phyloP scores from a whole-genome alignment of 140 eudicot species.

The Cichorium intybus region DNA sequence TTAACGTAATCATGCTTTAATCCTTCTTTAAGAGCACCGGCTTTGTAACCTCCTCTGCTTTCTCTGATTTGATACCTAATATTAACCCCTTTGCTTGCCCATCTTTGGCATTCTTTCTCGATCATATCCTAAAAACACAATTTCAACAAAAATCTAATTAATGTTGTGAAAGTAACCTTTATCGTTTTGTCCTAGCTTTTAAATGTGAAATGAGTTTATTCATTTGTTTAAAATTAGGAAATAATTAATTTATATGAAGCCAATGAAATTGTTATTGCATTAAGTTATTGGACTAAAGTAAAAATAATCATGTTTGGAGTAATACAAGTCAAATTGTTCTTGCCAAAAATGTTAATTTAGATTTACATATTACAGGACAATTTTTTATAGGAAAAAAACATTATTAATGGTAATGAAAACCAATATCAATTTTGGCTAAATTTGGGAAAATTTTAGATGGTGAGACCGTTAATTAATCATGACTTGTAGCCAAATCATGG shows the following conservation, averaged over 20 bases:
- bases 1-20: slow-evolving; percentile 70
- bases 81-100: slow-evolving; percentile 91
- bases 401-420: neutral
- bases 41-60: slow-evolving; percentile 78
- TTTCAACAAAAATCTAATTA: neutral
- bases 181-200: neutral
- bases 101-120: slow-evolving; percentile 77
- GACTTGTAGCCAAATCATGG: slow-evolving; percentile 4
- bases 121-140: slow-evolving; percentile 57
- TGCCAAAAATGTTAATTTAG: neutral
- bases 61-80: slow-evolving; percentile 80
- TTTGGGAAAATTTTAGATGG: slow-evolving; percentile 22
- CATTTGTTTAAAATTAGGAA: neutral
- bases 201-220: slow-evolving; percentile 6
- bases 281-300: neutral
- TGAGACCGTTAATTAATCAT: slow-evolving; percentile 15
- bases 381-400: neutral
- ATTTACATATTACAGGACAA: neutral
- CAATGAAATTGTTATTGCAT: neutral
- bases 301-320: slow-evolving; percentile 11
- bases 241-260: neutral
- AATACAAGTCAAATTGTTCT: neutral
- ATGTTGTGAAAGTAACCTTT: slow-evolving; percentile 9
- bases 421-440: neutral
- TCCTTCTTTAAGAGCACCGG: slow-evolving; percentile 93